phyloP scores from a whole-genome alignment of 1,284 basidiomycete genomes.

The Phlebopus sp. region DNA sequence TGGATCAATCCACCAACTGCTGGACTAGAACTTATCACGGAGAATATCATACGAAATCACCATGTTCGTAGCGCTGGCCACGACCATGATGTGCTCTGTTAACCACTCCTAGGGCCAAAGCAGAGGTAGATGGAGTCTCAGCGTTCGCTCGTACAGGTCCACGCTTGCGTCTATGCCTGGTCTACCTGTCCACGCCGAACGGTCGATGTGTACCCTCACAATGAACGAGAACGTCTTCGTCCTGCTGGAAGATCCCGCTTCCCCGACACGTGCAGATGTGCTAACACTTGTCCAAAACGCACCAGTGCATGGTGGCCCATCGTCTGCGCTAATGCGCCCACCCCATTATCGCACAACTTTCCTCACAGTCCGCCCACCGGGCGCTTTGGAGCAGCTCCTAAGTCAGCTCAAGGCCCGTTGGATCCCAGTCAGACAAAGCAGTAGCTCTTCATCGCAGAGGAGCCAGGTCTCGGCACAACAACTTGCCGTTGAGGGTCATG shows the following conservation, averaged over 20 bases:
- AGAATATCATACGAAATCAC: constrained; percentile 69
- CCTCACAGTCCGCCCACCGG: constrained; percentile 67
- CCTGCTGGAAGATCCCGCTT: constrained; percentile 67
- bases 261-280: constrained; percentile 62
- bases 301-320: constrained; percentile 36
- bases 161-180: constrained; percentile 53
- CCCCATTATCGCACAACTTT: constrained; percentile 73
- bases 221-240: constrained; percentile 79
- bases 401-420: constrained; percentile 69
- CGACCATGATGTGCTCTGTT: constrained; percentile 13
- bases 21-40: constrained; percentile 61
- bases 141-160: constrained; percentile 70
- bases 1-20: constrained; percentile 76
- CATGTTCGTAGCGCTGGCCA: constrained; percentile 44
- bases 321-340: constrained; percentile 39
- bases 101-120: constrained; percentile 45
- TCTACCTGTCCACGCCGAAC: constrained; percentile 51
- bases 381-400: constrained; percentile 68
- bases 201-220: constrained; percentile 68
- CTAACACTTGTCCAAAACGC: constrained; percentile 35
- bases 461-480: constrained; percentile 57
- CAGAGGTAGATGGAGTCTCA: constrained; percentile 63
- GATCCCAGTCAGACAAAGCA: constrained; percentile 62
- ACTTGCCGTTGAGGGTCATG: constrained; percentile 62
- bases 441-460: constrained; percentile 39